A percentile compares a stretch with the other conserved stretches of the same genome.
Conservation (phyloP, 352 stramenopile genomes). For the Plasmopara halstedii region DNA sequence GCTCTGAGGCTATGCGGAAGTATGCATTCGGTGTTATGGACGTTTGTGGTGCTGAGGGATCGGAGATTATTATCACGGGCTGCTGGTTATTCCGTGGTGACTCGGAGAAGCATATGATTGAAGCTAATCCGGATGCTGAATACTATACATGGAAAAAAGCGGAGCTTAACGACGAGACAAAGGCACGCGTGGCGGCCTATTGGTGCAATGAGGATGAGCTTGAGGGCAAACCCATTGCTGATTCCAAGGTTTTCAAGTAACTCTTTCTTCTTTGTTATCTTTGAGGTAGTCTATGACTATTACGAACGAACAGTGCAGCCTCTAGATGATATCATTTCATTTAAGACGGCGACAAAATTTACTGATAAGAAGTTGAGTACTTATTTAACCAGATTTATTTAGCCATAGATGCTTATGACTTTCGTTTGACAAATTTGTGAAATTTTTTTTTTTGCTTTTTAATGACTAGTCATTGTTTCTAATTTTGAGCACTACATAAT, state of each 20-base stretch:
- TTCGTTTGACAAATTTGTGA: no score
- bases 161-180: conserved; percentile 57
- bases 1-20: conserved; percentile 88
- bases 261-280: no score
- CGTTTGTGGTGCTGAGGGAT: conserved; percentile 52
- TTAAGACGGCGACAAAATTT: no score
- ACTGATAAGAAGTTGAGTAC: no score
- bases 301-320: no score
- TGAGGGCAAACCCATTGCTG: conserved; percentile 83
- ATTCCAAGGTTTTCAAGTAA: conserved; percentile 95
- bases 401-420: no score
- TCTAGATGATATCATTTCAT: no score
- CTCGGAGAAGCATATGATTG: conserved; percentile 79
- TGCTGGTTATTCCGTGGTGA: conserved; percentile 89
- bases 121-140: conserved; percentile 89
- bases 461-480: no score
- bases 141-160: conserved; percentile 90
- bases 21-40: conserved; percentile 88
- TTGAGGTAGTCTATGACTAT: no score
- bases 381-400: no score
- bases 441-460: no score
- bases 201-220: conserved; percentile 86
- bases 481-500: no score
- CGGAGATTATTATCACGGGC: conserved; percentile 84
- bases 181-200: conserved; percentile 77